A percentile compares a stretch with the other conserved stretches of the same genome.
phyloP scores from a whole-genome alignment of 495 filamentous ascomycete genomes.

The Cudoniella acicularis region DNA sequence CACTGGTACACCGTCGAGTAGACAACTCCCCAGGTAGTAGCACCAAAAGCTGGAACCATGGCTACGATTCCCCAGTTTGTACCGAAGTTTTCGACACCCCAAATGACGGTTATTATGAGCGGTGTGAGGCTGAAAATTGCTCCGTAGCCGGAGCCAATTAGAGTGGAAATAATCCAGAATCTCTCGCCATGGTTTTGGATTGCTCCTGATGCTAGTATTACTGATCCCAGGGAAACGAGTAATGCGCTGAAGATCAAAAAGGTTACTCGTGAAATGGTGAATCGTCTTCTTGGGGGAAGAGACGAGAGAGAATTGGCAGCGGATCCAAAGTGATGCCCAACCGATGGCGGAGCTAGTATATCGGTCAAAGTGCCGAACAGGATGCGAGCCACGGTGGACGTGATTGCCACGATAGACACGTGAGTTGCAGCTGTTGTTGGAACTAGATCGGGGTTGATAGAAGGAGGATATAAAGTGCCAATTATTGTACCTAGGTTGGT shows the following conservation, averaged over 20 bases:
- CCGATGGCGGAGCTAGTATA: conserved; percentile 69
- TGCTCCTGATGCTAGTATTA: conserved; percentile 68
- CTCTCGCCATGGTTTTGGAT: conserved; percentile 61
- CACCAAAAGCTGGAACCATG: conserved; percentile 81
- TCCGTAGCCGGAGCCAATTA: conserved; percentile 88
- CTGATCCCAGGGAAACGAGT: conserved; percentile 71
- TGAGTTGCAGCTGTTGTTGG: conserved; percentile 77
- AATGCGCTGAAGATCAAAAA: conserved; percentile 75
- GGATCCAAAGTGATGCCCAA: conserved; percentile 28
- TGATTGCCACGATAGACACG: conserved; percentile 85
- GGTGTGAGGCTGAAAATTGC: conserved; percentile 84
- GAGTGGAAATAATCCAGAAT: conserved; percentile 75
- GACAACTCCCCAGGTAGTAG: conserved; percentile 78
- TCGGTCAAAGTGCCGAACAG: conserved; percentile 83
- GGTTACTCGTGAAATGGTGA: conserved; percentile 68
- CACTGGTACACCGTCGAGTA: conserved; percentile 80
- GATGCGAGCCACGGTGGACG: conserved; percentile 85
- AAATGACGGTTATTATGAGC: conserved; percentile 89
- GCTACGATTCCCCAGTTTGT: conserved; percentile 97
- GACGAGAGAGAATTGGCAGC: conserved; percentile 22
- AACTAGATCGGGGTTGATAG: conserved; percentile 36
- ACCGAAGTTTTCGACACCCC: conserved; percentile 97
- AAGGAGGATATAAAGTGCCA: conserved; percentile 70
- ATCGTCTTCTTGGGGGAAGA: conserved; percentile 27
- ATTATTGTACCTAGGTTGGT: conserved; percentile 97